phyloP scores from a whole-genome alignment of 148 eudicot genomes.

The Drosera capensis region DNA sequence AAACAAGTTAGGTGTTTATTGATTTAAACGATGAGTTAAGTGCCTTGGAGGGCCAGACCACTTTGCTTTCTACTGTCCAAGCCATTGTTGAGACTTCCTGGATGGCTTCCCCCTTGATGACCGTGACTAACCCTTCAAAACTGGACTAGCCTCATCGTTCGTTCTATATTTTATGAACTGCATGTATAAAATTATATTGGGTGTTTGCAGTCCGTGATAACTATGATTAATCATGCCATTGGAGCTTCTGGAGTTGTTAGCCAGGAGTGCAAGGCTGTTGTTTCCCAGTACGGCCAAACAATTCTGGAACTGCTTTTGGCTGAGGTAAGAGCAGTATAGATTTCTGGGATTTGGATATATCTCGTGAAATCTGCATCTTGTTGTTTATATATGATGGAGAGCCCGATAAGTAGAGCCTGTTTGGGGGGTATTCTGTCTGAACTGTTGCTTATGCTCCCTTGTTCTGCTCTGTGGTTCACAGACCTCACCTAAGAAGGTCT shows the following conservation, averaged over 20 bases:
- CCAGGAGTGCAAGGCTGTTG: slow-evolving; percentile 78
- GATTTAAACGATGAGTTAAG: too few species aligned
- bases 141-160: too few species aligned
- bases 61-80: too few species aligned
- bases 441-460: neutral
- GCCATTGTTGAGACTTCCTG: too few species aligned
- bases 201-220: slow-evolving; percentile 37
- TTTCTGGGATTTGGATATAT: neutral
- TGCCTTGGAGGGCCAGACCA: too few species aligned
- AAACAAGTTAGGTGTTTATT: too few species aligned
- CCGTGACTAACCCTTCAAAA: too few species aligned
- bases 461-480: slow-evolving; percentile 10
- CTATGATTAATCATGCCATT: slow-evolving; percentile 83
- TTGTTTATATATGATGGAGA: neutral
- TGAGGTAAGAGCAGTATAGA: slow-evolving; percentile 25
- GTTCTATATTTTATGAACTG: neutral
- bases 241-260: slow-evolving; percentile 79
- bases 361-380: neutral
- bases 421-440: neutral
- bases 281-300: slow-evolving; percentile 63
- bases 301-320: slow-evolving; percentile 49
- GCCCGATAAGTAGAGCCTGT: neutral
- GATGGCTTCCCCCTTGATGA: too few species aligned
- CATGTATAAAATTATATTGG: neutral
- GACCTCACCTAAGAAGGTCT: slow-evolving; percentile 65